Conservation (phyloP, 148 eudicot genomes). For the Dysphania ambrosioides region DNA sequence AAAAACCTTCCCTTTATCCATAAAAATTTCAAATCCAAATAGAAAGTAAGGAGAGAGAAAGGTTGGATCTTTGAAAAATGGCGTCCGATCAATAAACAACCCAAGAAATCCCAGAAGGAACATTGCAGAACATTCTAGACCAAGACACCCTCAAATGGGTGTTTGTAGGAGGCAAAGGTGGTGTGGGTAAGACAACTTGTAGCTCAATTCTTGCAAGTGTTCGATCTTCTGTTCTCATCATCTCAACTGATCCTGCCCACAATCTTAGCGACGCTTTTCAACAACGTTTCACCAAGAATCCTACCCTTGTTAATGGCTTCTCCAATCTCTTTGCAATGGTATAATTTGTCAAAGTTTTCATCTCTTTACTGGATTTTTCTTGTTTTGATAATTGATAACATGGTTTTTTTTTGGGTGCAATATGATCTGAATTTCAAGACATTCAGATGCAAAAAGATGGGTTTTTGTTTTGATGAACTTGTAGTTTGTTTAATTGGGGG, state of each 20-base stretch:
- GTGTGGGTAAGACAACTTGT: constrained; percentile 92
- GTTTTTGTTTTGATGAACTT: neutral
- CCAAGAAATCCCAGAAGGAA: constrained; percentile 44
- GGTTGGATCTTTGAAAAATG: constrained; percentile 29
- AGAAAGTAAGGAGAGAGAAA: constrained; percentile 3
- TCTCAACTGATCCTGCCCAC: constrained; percentile 97
- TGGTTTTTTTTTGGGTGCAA: neutral
- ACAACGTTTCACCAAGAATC: constrained; percentile 83
- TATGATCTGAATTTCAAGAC: constrained; percentile 12
- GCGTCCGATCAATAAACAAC: constrained; percentile 41
- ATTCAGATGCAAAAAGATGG: no score
- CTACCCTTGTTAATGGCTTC: constrained; percentile 89
- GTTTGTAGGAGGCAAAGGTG: constrained; percentile 95
- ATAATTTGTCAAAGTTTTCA: neutral
- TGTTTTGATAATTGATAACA: neutral
- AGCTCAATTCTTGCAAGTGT: constrained; percentile 79
- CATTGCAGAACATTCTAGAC: constrained; percentile 70
- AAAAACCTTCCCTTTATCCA: no score
- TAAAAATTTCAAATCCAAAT: neutral
- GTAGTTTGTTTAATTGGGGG: constrained; percentile 1
- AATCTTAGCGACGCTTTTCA: constrained; percentile 97
- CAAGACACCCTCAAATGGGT: constrained; percentile 84
- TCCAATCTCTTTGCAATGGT: constrained; percentile 95
- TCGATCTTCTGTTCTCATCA: constrained; percentile 77
- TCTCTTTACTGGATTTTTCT: neutral